Conservation (phyloP, 495 filamentous ascomycete genomes). For the Penicillium cosmopolitanum region DNA sequence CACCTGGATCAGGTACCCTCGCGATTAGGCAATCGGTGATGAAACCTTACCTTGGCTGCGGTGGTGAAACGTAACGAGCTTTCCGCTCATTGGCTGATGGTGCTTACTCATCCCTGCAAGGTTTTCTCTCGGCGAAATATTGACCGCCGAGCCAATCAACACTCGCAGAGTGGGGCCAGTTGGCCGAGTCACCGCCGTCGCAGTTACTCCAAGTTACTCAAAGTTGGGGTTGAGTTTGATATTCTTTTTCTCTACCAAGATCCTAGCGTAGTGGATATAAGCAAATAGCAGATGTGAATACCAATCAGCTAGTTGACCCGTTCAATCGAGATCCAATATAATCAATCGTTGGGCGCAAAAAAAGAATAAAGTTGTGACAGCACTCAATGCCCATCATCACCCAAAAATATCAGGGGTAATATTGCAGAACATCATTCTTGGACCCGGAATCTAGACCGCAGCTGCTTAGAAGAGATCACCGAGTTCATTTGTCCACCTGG, state of each 20-base stretch:
- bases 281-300: too few relatives aligned
- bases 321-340: too few relatives aligned
- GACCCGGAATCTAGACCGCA: background rate
- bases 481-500: background rate
- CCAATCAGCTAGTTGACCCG: too few relatives aligned
- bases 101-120: conserved; percentile 5
- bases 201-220: too few relatives aligned
- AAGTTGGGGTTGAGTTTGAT: background rate
- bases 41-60: conserved; percentile 6
- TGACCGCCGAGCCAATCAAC: background rate
- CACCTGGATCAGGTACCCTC: background rate
- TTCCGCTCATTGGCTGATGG: background rate
- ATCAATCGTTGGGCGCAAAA: too few relatives aligned
- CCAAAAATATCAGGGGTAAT: too few relatives aligned
- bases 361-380: too few relatives aligned
- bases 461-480: conserved; percentile 3
- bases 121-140: conserved; percentile 7
- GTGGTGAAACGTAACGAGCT: conserved; percentile 16
- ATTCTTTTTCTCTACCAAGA: too few relatives aligned
- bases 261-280: too few relatives aligned
- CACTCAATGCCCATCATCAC: too few relatives aligned
- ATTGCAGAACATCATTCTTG: background rate
- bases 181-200: conserved; percentile 6
- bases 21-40: conserved; percentile 7
- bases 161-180: background rate